Conservation (phyloP, 2,329 filamentous ascomycete species). For the Geosmithia flava region DNA sequence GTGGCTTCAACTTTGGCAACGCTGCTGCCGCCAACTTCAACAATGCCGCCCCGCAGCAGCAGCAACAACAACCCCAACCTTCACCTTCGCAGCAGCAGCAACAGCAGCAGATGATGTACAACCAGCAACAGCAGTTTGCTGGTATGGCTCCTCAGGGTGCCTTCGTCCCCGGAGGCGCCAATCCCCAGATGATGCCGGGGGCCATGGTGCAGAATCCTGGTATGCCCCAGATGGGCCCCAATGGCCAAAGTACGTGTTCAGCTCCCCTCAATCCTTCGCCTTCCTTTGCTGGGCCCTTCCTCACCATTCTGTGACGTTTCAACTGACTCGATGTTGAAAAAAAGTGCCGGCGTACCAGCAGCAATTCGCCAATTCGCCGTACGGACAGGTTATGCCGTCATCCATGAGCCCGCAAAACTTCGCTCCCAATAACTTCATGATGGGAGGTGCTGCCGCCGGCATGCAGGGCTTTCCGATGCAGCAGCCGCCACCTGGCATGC, state of each 20-base stretch:
- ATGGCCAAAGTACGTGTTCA: conserved; percentile 43
- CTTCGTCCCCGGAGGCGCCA: conserved; percentile 37
- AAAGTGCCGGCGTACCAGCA: conserved; percentile 46
- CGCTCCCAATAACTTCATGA: conserved; percentile 30
- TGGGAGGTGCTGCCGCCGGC: conserved; percentile 25
- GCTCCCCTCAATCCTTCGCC: neutral
- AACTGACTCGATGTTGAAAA: neutral
- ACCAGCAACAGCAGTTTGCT: conserved; percentile 40
- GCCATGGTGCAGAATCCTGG: conserved; percentile 52
- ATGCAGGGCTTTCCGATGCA: conserved; percentile 47
- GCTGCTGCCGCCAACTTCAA: conserved; percentile 39
- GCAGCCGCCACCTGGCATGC: conserved; percentile 31
- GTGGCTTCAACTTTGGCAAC: conserved; percentile 42
- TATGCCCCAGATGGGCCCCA: conserved; percentile 46
- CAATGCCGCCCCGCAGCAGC: conserved; percentile 29
- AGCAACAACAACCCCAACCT: conserved; percentile 8
- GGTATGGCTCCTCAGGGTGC: conserved; percentile 37
- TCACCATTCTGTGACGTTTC: neutral
- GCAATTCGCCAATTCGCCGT: conserved; percentile 44
- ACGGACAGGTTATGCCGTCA: conserved; percentile 38
- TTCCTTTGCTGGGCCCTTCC: neutral
- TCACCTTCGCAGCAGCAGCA: conserved; percentile 11
- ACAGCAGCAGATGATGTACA: conserved; percentile 37
- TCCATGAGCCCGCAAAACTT: conserved; percentile 41
- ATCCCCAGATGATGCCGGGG: conserved; percentile 41